Evolutionary conservation across 2,329 filamentous ascomycete species (phyloP), one percentile per base, ranked within the genome.

Genomic region (Coniochaeta sp.): DNA sequence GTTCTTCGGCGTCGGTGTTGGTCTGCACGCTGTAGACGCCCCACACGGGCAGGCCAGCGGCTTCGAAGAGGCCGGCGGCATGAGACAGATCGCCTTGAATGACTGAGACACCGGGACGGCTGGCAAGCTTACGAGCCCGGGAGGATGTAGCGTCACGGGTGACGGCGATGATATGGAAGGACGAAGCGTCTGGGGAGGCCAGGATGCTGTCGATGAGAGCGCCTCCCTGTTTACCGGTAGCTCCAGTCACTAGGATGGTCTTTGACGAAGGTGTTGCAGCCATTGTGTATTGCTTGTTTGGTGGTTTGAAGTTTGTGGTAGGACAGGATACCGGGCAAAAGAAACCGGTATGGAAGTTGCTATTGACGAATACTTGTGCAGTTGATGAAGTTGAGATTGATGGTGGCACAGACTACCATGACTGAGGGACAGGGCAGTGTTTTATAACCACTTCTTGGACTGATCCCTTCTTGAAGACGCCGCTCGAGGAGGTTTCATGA

Each of bases 11-110:
- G 43, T 58, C 60, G 43, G 65, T 61, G 26, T 69, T 64, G 59
- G 82, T 72, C 69, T 84, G 82, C 2, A 86, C 81, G 57, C 77
- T 80, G 70, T 80, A 86, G 4, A 85, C 80, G 2, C 82, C 82
- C 79, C 79, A 82, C 40, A 83, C 73, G 0, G 73, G 70, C n/a
- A 43, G n/a, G 24, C n/a, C 61, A 11, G 63, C 64, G 1, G 63
- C 33, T 22, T 70, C 63, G 61, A 87, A 85, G 47, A 86, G 77
- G 0, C 67, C 72, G 0, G 73, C 68, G 0, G 77, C 71, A 38
- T 83, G 70, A 62, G 81, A 74, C 19, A 87, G 72, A 61, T 86
- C 76, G 24, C 85, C 84, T 66, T 82, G 69, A 6, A 88, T 74
- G 6, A 88, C 66, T 43, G 78, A 77, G 62, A 87, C 76, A 7